These are phyloP conservation scores for Taphrina betulina DNA, from an alignment of 1,139 yeast genomes.

Conservation along the genomic window DNA sequence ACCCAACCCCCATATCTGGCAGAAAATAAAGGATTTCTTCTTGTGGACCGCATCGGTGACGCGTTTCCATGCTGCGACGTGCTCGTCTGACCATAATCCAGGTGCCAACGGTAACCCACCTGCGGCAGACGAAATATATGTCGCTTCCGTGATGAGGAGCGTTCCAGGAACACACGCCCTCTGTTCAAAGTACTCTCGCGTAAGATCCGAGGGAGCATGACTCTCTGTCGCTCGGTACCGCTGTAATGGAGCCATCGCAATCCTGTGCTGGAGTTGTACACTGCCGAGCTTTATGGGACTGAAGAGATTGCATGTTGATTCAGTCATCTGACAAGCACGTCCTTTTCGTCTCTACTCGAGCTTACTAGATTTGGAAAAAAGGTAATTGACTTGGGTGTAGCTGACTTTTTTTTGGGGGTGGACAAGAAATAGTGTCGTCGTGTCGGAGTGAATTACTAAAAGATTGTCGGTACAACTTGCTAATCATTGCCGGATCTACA, in stretches of 20 bases:
- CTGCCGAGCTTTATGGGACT: constrained; percentile 42
- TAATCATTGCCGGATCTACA: too few species aligned
- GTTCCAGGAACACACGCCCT: constrained; percentile 57
- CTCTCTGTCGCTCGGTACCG: constrained; percentile 48
- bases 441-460: too few species aligned
- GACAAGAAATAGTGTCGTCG: too few species aligned
- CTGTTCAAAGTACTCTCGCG: constrained; percentile 54
- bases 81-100: constrained; percentile 55
- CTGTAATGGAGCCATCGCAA: constrained; percentile 58
- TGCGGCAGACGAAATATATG: constrained; percentile 46
- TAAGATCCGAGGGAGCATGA: constrained; percentile 45
- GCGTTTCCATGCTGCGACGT: constrained; percentile 54
- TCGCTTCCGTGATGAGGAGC: constrained; percentile 51
- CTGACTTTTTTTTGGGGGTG: too few species aligned
- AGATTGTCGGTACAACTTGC: too few species aligned
- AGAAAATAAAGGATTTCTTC: constrained; percentile 53
- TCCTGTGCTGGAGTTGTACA: constrained; percentile 45
- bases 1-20: constrained; percentile 65
- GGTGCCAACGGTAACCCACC: constrained; percentile 52
- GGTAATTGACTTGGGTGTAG: too few species aligned
- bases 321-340: too few species aligned
- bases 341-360: too few species aligned
- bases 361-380: too few species aligned
- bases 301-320: too few species aligned
- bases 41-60: constrained; percentile 55